Percentiles rank a stretch among this genome's conserved stretches.
Evolutionary conservation across 306 rosid genomes (phyloP).

Genomic region (Cicer bijugum): DNA sequence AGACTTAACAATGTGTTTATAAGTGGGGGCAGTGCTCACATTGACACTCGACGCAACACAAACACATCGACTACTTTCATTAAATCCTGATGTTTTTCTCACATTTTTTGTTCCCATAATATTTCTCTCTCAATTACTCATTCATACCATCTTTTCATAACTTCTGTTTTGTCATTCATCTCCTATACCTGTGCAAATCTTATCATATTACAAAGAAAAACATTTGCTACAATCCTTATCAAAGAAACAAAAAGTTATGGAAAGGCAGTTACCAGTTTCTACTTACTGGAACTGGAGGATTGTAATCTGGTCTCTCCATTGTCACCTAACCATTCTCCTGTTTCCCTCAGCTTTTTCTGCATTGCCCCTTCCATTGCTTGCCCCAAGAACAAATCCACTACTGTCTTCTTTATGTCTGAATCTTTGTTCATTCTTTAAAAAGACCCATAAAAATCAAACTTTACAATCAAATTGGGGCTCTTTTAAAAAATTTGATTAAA

Average conservation of each 20-base stretch:
- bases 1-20: no score
- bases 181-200: not conserved
- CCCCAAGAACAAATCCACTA: conserved; percentile 57
- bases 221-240: not conserved
- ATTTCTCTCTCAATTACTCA: not conserved
- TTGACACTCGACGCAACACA: no score
- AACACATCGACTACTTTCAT: no score
- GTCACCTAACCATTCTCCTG: conserved; percentile 71
- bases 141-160: not conserved
- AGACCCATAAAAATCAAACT: not conserved
- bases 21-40: no score
- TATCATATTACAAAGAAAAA: not conserved
- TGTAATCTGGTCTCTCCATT: conserved; percentile 59
- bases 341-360: conserved; percentile 71
- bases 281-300: conserved; percentile 36
- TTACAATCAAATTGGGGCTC: not conserved
- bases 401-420: conserved; percentile 50
- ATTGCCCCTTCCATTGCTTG: conserved; percentile 62
- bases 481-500: conserved; percentile 1
- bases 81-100: no score
- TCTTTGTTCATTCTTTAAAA: conserved; percentile 45
- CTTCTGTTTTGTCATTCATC: conserved; percentile 5
- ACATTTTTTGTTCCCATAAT: not conserved
- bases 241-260: not conserved
- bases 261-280: not conserved